Evolutionary conservation across 129 eudicot species (phyloP).

Genomic region (Solidago caesia): DNA sequence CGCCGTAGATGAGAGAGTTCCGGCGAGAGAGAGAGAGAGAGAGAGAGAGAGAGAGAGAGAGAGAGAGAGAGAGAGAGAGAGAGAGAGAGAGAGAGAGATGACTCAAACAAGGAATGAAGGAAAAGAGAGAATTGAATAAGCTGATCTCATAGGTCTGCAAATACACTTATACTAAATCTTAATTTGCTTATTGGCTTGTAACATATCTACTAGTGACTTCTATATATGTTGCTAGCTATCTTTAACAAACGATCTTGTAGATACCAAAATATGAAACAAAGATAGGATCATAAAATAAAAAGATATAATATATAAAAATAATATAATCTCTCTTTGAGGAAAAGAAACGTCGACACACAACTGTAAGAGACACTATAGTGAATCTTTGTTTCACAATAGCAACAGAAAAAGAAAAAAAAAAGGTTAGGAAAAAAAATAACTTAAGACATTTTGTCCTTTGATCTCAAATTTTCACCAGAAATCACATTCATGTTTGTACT

Average conservation of each 20-base stretch:
- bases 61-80: too few species aligned
- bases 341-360: constrained; percentile 31
- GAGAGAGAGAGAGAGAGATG: neutral
- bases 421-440: constrained; percentile 24
- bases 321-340: constrained; percentile 23
- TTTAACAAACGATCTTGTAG: constrained; percentile 46
- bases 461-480: constrained; percentile 29
- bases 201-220: constrained; percentile 37
- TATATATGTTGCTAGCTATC: constrained; percentile 36
- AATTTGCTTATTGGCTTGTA: constrained; percentile 39
- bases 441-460: constrained; percentile 33
- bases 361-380: constrained; percentile 29
- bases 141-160: constrained; percentile 60
- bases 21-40: too few species aligned
- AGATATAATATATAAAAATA: constrained; percentile 3
- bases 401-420: constrained; percentile 15
- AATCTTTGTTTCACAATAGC: constrained; percentile 32
- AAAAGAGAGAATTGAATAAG: constrained; percentile 36
- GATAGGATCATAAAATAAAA: constrained; percentile 37
- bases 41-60: too few species aligned
- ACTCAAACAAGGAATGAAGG: constrained; percentile 42
- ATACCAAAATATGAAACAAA: constrained; percentile 37
- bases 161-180: constrained; percentile 42
- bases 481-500: constrained; percentile 22
- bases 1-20: too few species aligned